phyloP scores from a whole-genome alignment of 257 asterid species.

The Rhazya stricta region DNA sequence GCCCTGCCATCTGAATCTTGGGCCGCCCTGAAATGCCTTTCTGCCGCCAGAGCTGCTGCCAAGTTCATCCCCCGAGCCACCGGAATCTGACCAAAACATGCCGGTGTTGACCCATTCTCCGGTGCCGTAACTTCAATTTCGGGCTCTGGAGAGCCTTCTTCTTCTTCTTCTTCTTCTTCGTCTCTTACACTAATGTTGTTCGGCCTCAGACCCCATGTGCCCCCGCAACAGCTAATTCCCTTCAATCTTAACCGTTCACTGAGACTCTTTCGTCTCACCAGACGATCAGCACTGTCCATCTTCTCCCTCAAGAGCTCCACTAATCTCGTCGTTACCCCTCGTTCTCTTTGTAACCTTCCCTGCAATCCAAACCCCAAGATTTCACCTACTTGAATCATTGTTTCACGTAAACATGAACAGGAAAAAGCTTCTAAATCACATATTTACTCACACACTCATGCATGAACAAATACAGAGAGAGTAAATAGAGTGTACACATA shows the following conservation, averaged over 20 bases:
- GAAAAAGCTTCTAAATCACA: background rate
- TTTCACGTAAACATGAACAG: conserved; percentile 1
- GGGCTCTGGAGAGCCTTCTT: conserved; percentile 21
- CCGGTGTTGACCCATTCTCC: conserved; percentile 26
- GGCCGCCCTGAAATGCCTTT: conserved; percentile 60
- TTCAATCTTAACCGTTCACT: conserved; percentile 66
- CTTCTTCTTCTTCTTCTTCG: conserved; percentile 19
- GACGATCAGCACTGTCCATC: conserved; percentile 57
- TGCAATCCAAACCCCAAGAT: conserved; percentile 52
- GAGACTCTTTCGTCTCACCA: conserved; percentile 46
- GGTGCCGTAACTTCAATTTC: conserved; percentile 15
- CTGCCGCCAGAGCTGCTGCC: conserved; percentile 86
- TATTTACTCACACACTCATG: background rate
- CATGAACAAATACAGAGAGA: conserved; percentile 15
- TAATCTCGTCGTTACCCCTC: conserved; percentile 40
- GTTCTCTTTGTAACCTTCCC: conserved; percentile 38
- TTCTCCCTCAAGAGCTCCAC: conserved; percentile 42
- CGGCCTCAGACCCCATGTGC: conserved; percentile 51
- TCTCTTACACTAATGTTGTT: conserved; percentile 38
- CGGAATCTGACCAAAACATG: conserved; percentile 37
- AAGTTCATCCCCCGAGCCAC: conserved; percentile 53
- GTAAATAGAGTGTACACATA: conserved; percentile 19
- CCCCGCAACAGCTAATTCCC: conserved; percentile 58
- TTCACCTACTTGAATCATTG: conserved; percentile 42
- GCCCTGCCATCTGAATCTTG: conserved; percentile 29